A percentile compares a stretch with the other conserved stretches of the same genome.
Conservation (phyloP, 306 rosid species). For the Rosa lucieae region DNA sequence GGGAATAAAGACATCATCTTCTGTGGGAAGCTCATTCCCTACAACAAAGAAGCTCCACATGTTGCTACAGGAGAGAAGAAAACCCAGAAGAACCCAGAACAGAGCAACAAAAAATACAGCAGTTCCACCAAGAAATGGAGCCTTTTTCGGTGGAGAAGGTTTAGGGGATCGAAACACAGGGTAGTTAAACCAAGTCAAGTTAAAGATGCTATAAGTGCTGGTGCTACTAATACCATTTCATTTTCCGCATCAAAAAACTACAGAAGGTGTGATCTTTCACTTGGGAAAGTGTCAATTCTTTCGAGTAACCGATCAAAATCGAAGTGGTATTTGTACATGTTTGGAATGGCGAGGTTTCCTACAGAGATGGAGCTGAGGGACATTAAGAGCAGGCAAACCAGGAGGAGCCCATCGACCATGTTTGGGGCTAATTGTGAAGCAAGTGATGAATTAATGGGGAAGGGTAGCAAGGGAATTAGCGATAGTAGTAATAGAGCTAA, state of each 20-base stretch:
- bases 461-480: neutral
- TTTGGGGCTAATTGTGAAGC: slow-evolving; percentile 29
- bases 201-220: neutral
- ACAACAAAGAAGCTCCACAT: slow-evolving; percentile 34
- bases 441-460: neutral
- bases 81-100: neutral
- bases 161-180: slow-evolving; percentile 1
- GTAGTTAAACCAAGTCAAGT: neutral
- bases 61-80: slow-evolving; percentile 3
- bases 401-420: slow-evolving; percentile 30
- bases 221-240: neutral
- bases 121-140: slow-evolving; percentile 2
- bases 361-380: slow-evolving; percentile 64
- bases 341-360: slow-evolving; percentile 51
- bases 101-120: neutral
- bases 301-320: slow-evolving; percentile 45
- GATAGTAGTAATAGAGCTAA: slow-evolving; percentile 8
- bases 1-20: slow-evolving; percentile 55
- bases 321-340: slow-evolving; percentile 61
- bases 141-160: slow-evolving; percentile 8
- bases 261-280: slow-evolving; percentile 8
- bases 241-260: neutral
- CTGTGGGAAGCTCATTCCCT: slow-evolving; percentile 79
- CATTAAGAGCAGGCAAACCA: slow-evolving; percentile 56
- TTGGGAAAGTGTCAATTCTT: slow-evolving; percentile 41